Base-by-base conservation (phyloP, 129 eudicot genomes). In the Pulicaria dysenterica region DNA sequence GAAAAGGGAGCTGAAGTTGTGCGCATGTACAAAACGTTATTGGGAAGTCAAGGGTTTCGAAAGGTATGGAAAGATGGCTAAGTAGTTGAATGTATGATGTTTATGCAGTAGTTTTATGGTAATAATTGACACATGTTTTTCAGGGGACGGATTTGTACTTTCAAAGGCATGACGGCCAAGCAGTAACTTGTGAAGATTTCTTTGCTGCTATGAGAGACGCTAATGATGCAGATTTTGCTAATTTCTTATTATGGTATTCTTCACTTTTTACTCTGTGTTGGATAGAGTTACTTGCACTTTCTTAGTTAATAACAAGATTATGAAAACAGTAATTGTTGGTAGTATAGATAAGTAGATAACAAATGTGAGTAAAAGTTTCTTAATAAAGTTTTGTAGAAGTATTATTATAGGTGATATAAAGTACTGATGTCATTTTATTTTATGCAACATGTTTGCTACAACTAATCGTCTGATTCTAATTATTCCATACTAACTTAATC, bases 1-100 rank as follows among this genome's bases (percentile, higher is more conserved):
- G 95, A 85, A 70, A 93, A 93, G 87, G 96, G 95, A 43, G 98
- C 98, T 16, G 98, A 93, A 87, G 96, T 93, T 73, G 98, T 93
- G 42, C 87, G 98, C 77, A 89, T 93, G 98, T 93, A 93, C 84
- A 89, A 93, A 79, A 93, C 96, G 55, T 84, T 89, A 76, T 68
- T 93, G 81, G 95, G 96, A 53, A 77, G 77, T 76, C 72, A 88
- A 80, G 98, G 98, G 38, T 93, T 93, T 75, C 77, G 96, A 69
- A 89, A 93, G 86, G 98, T 89, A 78, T 65, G 72, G 40, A 77
- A 36, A 76, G 4, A 58, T 41, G 38, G 24, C 36, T 41, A 77
- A 13, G 46, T 44, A 4, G 41, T 66, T 41, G 38, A 3, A 51
- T 47, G 24, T 10, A 16, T 60, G 9, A 53, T 61, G 49, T 42